phyloP scores from a whole-genome alignment of 805 yeast species.

The Saccharomycopsis synnaedendra region DNA sequence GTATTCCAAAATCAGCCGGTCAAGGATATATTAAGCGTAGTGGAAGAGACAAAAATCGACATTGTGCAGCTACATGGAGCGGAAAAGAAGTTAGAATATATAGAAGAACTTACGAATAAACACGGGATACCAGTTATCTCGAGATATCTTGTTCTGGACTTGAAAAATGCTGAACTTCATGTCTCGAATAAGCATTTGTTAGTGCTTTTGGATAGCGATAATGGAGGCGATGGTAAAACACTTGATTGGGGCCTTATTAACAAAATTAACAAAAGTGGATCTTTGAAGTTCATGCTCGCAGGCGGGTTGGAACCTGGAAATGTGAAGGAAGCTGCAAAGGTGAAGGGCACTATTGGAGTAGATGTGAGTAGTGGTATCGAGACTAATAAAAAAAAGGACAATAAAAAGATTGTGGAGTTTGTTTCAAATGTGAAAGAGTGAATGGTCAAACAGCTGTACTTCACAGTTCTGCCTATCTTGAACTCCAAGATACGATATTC shows the following conservation, averaged over 20 bases:
- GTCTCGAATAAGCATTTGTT: constrained; percentile 31
- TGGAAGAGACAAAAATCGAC: constrained; percentile 44
- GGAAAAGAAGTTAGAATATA: constrained; percentile 39
- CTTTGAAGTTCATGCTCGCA: constrained; percentile 50
- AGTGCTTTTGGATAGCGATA: constrained; percentile 73
- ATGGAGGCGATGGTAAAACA: constrained; percentile 84
- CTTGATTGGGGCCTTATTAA: constrained; percentile 58
- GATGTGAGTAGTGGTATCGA: constrained; percentile 97
- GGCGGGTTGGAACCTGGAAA: constrained; percentile 83
- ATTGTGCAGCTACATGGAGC: constrained; percentile 84
- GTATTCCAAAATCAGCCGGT: constrained; percentile 78
- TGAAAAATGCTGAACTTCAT: constrained; percentile 12
- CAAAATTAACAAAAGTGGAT: constrained; percentile 25
- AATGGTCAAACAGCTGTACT: not conserved
- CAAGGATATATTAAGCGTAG: constrained; percentile 22
- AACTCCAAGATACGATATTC: no score
- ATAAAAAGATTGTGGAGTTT: constrained; percentile 47
- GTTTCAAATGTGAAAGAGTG: constrained; percentile 22
- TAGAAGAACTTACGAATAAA: constrained; percentile 21
- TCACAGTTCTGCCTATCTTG: no score
- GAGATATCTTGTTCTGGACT: constrained; percentile 54
- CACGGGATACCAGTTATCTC: constrained; percentile 48
- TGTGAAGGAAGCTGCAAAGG: constrained; percentile 38
- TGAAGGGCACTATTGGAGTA: constrained; percentile 66
- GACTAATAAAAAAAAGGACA: constrained; percentile 62